phyloP scores from a whole-genome alignment of 805 yeast genomes.

The Wickerhamiella domercqiae region DNA sequence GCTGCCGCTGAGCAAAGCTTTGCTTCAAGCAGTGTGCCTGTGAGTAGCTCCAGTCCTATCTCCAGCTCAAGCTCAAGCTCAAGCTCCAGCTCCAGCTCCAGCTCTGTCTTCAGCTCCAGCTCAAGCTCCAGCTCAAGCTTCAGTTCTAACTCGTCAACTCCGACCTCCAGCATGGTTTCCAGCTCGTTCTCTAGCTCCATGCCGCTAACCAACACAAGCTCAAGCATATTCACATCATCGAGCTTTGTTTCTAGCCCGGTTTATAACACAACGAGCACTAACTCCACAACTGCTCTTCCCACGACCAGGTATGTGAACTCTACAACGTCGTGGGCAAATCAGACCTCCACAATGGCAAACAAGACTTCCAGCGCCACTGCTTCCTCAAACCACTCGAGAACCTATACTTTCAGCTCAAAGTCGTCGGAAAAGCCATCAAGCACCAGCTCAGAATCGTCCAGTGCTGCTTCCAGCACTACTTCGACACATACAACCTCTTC shows the following conservation, averaged over 20 bases:
- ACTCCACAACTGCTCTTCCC: neutral
- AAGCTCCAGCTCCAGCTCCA: too few species aligned
- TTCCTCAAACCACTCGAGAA: neutral
- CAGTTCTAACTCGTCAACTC: neutral
- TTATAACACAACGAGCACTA: neutral
- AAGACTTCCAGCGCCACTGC: neutral
- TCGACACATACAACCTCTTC: neutral
- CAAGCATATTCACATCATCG: neutral
- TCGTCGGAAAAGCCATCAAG: neutral
- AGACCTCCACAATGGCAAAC: neutral
- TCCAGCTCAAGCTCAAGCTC: too few species aligned
- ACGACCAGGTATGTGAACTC: neutral
- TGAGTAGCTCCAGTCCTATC: too few species aligned
- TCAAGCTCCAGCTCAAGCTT: neutral
- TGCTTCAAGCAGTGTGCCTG: too few species aligned
- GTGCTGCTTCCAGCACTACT: neutral
- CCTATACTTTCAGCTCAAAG: too few species aligned
- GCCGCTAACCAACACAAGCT: neutral
- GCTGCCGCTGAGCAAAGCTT: too few species aligned
- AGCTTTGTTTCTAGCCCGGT: neutral
- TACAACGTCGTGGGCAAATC: neutral
- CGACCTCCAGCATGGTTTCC: neutral
- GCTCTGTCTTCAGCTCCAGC: too few species aligned
- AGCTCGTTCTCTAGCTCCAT: neutral
- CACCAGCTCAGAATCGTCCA: neutral